These are phyloP conservation scores for Fragilaria radians DNA, from an alignment of 108 stramenopile genomes.

Conservation along the genomic window DNA sequence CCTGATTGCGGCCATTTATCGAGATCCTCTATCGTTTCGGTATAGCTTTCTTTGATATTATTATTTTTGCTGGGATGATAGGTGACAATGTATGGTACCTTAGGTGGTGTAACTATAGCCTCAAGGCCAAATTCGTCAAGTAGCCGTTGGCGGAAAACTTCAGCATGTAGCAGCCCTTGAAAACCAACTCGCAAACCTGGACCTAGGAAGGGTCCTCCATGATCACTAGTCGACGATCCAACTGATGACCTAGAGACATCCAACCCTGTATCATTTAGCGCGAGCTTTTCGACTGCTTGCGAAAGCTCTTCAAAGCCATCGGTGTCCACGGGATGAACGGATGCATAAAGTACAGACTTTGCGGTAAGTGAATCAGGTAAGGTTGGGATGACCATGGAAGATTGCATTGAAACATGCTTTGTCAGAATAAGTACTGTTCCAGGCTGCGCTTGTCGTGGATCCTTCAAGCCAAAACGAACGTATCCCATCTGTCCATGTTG, in stretches of 20 bases:
- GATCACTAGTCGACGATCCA: conserved; percentile 32
- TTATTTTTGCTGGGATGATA: conserved; percentile 78
- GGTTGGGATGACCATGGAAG: conserved; percentile 41
- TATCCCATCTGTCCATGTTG: conserved; percentile 92
- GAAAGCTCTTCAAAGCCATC: conserved; percentile 87
- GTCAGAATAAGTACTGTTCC: conserved; percentile 79
- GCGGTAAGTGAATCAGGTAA: conserved; percentile 8
- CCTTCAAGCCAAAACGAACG: conserved; percentile 81
- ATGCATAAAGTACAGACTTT: conserved; percentile 91
- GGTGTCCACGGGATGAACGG: conserved; percentile 90
- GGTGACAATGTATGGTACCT: conserved; percentile 88
- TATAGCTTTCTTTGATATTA: conserved; percentile 69
- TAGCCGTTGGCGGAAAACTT: conserved; percentile 96
- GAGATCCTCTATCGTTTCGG: conserved; percentile 78
- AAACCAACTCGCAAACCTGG: conserved; percentile 94
- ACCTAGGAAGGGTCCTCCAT: conserved; percentile 83
- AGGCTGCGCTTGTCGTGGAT: conserved; percentile 87
- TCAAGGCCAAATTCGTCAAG: conserved; percentile 92
- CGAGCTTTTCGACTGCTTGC: conserved; percentile 85
- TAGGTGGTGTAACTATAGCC: conserved; percentile 95
- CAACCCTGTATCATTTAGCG: conserved; percentile 90
- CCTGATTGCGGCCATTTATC: conserved; percentile 57
- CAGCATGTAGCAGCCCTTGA: conserved; percentile 96
- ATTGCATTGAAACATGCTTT: conserved; percentile 35
- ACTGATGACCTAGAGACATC: conserved; percentile 63